phyloP scores from a whole-genome alignment of 108 stramenopile species.

The Poteriospumella lacustris region DNA sequence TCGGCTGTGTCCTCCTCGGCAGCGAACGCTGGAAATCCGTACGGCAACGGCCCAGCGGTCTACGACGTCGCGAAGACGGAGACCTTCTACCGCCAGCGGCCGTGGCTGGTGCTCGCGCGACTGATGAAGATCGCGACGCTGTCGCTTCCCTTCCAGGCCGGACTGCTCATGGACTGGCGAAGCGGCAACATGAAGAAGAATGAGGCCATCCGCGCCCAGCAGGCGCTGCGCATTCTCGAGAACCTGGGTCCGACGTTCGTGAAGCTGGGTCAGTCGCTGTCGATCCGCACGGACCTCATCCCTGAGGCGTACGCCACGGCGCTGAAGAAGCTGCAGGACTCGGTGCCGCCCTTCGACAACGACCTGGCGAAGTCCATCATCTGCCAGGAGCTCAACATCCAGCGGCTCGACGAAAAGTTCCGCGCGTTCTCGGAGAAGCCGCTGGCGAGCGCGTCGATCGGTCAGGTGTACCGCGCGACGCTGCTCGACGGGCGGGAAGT shows the following conservation, averaged over 20 bases:
- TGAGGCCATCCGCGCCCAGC: slow-evolving; percentile 64
- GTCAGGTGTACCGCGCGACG: slow-evolving; percentile 80
- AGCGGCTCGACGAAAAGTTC: slow-evolving; percentile 57
- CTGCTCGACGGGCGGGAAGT: slow-evolving; percentile 54
- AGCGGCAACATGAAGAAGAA: slow-evolving; percentile 55
- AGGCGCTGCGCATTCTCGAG: slow-evolving; percentile 58
- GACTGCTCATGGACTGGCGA: slow-evolving; percentile 69
- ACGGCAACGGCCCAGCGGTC: neutral
- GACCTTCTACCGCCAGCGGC: neutral
- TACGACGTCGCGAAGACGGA: neutral
- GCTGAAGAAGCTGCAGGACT: slow-evolving; percentile 72
- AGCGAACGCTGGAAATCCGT: neutral
- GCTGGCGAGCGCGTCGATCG: slow-evolving; percentile 82
- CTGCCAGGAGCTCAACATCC: slow-evolving; percentile 62
- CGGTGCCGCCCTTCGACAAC: slow-evolving; percentile 69
- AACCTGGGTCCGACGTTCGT: slow-evolving; percentile 75
- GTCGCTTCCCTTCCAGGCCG: slow-evolving; percentile 50
- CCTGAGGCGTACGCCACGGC: slow-evolving; percentile 71
- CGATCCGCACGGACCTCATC: slow-evolving; percentile 74
- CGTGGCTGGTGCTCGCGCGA: neutral
- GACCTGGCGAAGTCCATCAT: slow-evolving; percentile 59
- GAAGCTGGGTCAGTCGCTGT: slow-evolving; percentile 73
- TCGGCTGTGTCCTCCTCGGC: no score
- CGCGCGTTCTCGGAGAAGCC: slow-evolving; percentile 43
- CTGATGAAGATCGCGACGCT: neutral